Evolutionary conservation across 331 rosid genomes (phyloP).

Genomic region (Acacia concinna): DNA sequence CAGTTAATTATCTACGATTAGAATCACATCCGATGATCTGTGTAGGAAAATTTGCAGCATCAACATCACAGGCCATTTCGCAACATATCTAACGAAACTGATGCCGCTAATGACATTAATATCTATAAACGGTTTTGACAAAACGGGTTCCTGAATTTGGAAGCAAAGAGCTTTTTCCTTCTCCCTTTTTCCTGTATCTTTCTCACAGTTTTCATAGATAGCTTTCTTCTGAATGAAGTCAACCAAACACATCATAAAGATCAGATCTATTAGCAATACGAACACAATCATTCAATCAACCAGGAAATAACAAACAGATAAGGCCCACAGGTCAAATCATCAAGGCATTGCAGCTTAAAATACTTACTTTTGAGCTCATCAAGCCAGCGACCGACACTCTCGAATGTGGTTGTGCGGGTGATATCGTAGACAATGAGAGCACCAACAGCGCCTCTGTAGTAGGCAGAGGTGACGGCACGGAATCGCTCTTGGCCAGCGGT

Average conservation of each 20-base stretch:
- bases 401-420: slow-evolving; percentile 64
- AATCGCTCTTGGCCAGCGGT: slow-evolving; percentile 77
- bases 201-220: background rate
- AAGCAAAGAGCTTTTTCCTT: background rate
- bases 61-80: background rate
- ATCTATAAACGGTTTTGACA: background rate
- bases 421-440: slow-evolving; percentile 70
- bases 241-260: slow-evolving; percentile 1
- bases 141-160: background rate
- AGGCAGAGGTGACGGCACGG: slow-evolving; percentile 75
- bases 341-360: slow-evolving; percentile 3
- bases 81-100: background rate
- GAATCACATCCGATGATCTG: background rate
- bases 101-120: background rate
- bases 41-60: background rate
- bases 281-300: background rate
- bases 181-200: background rate
- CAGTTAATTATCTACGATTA: background rate
- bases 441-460: slow-evolving; percentile 72
- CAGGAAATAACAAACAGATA: background rate
- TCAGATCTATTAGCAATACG: background rate
- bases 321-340: slow-evolving; percentile 10
- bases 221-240: slow-evolving; percentile 13
- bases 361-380: slow-evolving; percentile 73
- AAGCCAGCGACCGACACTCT: slow-evolving; percentile 72